Evolutionary conservation across 164 flowering plant species (phyloP).

Genomic region (Sextonia rubra): DNA sequence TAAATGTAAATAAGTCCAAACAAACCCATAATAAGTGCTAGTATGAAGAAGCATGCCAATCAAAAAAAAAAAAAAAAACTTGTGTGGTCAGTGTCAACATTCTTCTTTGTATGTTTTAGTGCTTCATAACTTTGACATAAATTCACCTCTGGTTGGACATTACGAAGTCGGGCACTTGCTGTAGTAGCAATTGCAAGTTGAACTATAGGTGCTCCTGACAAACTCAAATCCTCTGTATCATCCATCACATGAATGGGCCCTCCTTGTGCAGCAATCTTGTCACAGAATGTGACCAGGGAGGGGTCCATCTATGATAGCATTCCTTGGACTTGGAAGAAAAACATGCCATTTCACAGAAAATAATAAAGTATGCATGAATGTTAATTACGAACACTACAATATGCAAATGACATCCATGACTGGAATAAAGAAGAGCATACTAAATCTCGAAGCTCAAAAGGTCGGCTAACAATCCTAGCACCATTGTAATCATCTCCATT

Average conservation of each 20-base stretch:
- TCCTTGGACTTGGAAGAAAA: slow-evolving; percentile 67
- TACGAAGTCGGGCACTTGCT: slow-evolving; percentile 91
- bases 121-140: slow-evolving; percentile 75
- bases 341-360: background rate
- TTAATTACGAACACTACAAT: background rate
- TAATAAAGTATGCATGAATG: too few relatives aligned
- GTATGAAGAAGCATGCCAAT: background rate
- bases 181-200: slow-evolving; percentile 65
- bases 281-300: slow-evolving; percentile 78
- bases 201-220: slow-evolving; percentile 59
- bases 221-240: slow-evolving; percentile 37
- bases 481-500: slow-evolving; percentile 98
- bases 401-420: background rate
- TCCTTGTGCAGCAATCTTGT: slow-evolving; percentile 92
- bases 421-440: slow-evolving; percentile 35
- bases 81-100: slow-evolving; percentile 44
- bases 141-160: slow-evolving; percentile 92
- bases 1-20: too few relatives aligned
- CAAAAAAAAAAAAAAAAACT: slow-evolving; percentile 35
- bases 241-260: slow-evolving; percentile 74
- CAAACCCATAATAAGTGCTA: background rate
- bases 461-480: slow-evolving; percentile 93
- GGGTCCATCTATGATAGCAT: slow-evolving; percentile 99
- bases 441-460: slow-evolving; percentile 89
- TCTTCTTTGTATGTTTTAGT: slow-evolving; percentile 65